phyloP scores from a whole-genome alignment of 2,329 filamentous ascomycete species.

The Leptographium galeiforme region DNA sequence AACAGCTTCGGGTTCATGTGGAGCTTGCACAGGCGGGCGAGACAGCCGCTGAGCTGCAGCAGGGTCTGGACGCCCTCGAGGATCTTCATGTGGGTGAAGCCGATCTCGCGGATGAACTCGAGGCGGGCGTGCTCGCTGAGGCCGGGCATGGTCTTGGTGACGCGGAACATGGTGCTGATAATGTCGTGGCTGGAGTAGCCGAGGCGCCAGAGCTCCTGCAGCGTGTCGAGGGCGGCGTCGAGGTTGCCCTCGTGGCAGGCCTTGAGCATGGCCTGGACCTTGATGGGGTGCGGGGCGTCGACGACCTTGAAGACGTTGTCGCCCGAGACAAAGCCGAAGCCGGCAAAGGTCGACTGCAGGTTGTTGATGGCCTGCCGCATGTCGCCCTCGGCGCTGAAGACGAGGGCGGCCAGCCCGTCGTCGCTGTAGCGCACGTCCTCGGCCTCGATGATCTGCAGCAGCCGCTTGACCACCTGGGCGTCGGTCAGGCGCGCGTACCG shows the following conservation, averaged over 20 bases:
- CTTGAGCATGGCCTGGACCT: constrained; percentile 97
- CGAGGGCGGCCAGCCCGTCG: constrained; percentile 86
- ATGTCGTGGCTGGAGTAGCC: constrained; percentile 99
- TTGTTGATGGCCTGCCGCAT: constrained; percentile 99
- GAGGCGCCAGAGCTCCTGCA: constrained; percentile 86
- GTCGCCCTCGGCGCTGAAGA: constrained; percentile 94
- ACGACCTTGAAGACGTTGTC: constrained; percentile 98
- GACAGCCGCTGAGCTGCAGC: constrained; percentile 82
- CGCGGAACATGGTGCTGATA: constrained; percentile 97
- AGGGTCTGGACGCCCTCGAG: constrained; percentile 95
- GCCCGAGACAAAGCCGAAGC: constrained; percentile 92
- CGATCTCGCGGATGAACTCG: constrained; percentile 97
- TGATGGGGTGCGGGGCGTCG: constrained; percentile 92
- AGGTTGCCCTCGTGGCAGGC: constrained; percentile 88
- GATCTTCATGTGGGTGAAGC: constrained; percentile 98
- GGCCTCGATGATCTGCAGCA: constrained; percentile 85
- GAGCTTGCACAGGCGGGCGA: constrained; percentile 82
- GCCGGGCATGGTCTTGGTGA: constrained; percentile 88
- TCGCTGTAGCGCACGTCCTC: constrained; percentile 86
- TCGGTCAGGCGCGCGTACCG: constrained; percentile 89
- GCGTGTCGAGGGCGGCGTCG: constrained; percentile 69
- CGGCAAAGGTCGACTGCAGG: constrained; percentile 80
- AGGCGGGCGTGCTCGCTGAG: constrained; percentile 90
- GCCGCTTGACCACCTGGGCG: constrained; percentile 75
- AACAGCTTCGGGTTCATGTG: constrained; percentile 93